Base-by-base conservation (phyloP, 768 basidiomycete genomes). In the Trametes coccinea region DNA sequence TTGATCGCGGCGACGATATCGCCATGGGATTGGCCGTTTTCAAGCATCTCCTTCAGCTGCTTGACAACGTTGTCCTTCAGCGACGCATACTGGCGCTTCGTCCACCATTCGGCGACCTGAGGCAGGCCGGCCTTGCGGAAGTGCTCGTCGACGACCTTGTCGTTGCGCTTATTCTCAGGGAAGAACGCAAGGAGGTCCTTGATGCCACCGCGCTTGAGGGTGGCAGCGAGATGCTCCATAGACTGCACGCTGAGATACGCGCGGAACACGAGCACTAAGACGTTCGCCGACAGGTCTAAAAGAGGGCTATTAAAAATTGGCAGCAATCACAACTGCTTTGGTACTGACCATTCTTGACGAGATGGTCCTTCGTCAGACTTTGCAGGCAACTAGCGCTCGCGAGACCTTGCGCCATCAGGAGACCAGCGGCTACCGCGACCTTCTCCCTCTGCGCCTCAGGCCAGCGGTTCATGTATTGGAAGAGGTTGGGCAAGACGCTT, bases 401-500 rank as follows among this genome's bases (percentile, higher is more conserved):
- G 61, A 95, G 86, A 63, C 93, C 90, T 71, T 93, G 91, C 29
- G 92, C 83, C 66, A 98, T 78, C 69, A 98, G 77, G 46, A 95
- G 83, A 45, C 93, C 95, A 22, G 85, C 83, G 5, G 93, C 87
- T 60, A 88, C 80, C 44, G 91, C 84, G 55, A 98, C 80, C 77
- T 95, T 96, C 71, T 93, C 89, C 63, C 87, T 85, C 77, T 92
- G 87, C 14, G 78, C 80, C 4, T 82, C 73, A 2, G 86, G 75
- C 93, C 94, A 98, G 70, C 90, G 89, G 71, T 92, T 85, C 72
- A 89, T 86, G 71, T 94, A 93, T 76, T 98, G 95, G 61, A 99
- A 77, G 51, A 98, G 81, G 47, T 82, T 82, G 3, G 93, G 92
- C 13, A 98, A 82, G 56, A 92, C 83, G 39, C 81, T 83, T 73